These are phyloP conservation scores for Talaromyces sp. DNA, from an alignment of 2,329 filamentous ascomycete species.

Conservation along the genomic window DNA sequence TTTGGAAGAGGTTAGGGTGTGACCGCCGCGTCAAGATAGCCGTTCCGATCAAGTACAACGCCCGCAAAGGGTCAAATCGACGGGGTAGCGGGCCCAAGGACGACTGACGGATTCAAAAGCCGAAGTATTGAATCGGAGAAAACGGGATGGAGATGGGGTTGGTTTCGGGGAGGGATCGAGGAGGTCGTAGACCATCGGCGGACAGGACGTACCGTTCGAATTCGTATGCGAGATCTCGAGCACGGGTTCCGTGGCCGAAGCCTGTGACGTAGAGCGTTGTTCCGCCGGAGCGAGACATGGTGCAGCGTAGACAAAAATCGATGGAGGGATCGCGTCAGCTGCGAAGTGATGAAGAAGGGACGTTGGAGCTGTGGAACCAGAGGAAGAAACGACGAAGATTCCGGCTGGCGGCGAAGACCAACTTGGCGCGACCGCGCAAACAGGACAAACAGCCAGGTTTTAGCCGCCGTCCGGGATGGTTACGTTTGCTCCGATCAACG, in stretches of 20 bases:
- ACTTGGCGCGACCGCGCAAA: neutral
- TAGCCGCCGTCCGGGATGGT: neutral
- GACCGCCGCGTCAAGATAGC: conserved; percentile 11
- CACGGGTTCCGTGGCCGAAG: conserved; percentile 97
- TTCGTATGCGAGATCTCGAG: conserved; percentile 98
- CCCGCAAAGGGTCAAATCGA: conserved; percentile 7
- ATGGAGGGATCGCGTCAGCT: neutral
- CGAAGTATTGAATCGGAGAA: conserved; percentile 8
- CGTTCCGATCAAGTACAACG: conserved; percentile 4
- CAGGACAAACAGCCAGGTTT: neutral
- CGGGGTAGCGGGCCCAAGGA: conserved; percentile 7
- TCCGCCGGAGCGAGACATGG: conserved; percentile 80
- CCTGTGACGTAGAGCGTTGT: conserved; percentile 97
- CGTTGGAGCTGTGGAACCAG: neutral
- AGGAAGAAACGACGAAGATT: neutral
- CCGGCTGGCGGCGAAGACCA: neutral
- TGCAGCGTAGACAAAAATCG: neutral
- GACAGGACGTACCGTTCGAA: conserved; percentile 97
- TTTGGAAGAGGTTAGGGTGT: conserved; percentile 10
- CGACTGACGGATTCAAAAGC: conserved; percentile 10
- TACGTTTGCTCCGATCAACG: neutral
- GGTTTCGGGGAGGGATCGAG: conserved; percentile 32
- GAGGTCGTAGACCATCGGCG: conserved; percentile 36
- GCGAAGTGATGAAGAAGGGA: neutral
- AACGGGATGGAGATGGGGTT: conserved; percentile 26